phyloP scores from a whole-genome alignment of 1,284 basidiomycete species.

The Ceratobasidium sp. region DNA sequence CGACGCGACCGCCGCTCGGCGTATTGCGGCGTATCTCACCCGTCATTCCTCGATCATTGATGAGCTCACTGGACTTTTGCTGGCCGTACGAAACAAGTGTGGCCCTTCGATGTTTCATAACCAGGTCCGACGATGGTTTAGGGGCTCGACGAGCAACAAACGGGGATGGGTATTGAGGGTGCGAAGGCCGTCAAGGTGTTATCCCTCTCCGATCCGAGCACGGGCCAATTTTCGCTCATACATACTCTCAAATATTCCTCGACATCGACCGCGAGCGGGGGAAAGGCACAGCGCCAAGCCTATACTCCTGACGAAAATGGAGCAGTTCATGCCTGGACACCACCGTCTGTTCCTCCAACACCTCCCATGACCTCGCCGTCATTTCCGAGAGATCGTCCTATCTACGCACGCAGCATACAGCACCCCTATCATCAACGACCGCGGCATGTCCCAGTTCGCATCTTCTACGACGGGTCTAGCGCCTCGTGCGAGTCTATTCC shows the following conservation, averaged over 20 bases:
- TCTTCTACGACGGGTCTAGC: constrained; percentile 54
- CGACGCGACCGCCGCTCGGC: constrained; percentile 79
- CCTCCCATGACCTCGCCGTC: constrained; percentile 73
- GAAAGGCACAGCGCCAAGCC: constrained; percentile 59
- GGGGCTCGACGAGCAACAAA: constrained; percentile 79
- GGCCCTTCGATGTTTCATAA: constrained; percentile 87
- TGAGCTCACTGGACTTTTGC: too few species aligned
- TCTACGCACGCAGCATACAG: constrained; percentile 33
- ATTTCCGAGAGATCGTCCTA: constrained; percentile 66
- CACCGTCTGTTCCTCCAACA: constrained; percentile 93
- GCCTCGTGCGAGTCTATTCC: constrained; percentile 32
- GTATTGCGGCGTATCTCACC: constrained; percentile 80
- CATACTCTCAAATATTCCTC: constrained; percentile 85
- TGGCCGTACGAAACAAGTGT: constrained; percentile 78
- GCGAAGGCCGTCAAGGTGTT: constrained; percentile 62
- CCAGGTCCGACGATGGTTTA: constrained; percentile 92
- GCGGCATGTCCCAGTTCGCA: constrained; percentile 54
- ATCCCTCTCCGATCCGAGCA: constrained; percentile 87
- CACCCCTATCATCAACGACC: constrained; percentile 3
- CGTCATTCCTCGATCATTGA: constrained; percentile 77
- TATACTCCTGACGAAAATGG: constrained; percentile 83
- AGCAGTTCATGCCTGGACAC: constrained; percentile 89
- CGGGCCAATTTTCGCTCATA: constrained; percentile 83
- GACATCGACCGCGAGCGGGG: constrained; percentile 76
- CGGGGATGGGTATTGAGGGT: constrained; percentile 82